Evolutionary conservation across 202 grass and related monocot genomes (phyloP), one percentile per base, ranked within the genome.

Genomic region (Sporobolus alterniflorus): DNA sequence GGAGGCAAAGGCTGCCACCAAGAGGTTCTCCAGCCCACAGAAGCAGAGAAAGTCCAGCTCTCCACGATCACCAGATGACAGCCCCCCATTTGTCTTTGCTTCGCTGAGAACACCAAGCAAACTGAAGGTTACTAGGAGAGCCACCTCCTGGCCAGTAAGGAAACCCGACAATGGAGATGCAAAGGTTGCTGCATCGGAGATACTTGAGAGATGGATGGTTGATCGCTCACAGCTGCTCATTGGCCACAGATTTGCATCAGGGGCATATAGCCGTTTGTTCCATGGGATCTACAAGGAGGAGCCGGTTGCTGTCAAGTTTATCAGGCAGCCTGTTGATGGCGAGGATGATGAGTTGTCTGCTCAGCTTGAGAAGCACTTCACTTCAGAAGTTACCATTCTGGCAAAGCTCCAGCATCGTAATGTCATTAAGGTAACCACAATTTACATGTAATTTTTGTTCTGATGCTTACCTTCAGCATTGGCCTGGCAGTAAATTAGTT

Each of bases 11-110:
- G 76, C 75, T 63, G 85, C 89, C 43, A 88, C 74, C 7, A 94
- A 89, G 88, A 85, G 97, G 76, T 99, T 96, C 81, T 99, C 91
- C 29, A 96, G 91, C 18, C 97, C 97, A 10, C 97, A 92, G 26
- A 78, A 83, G 36, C 85, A 79, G 56, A 87, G 88, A 56, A 96
- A 86, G 80, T 43, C 80, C 31, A 30, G 44, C 20, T 89, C 76
- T 20, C 52, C 42, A 26, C 59, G 76, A 50, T 66, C 73, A 50
- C 63, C 40, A 0, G 70, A 89, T 39, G 78, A 60, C 21, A 89
- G 49, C 52, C 73, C 86, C 42, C 87, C 66, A 9, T 69, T 77
- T 1, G 71, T 76, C 17, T 91, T 87, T 28, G 70, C 71, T 78
- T 84, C 83, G 11, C 42, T 30, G 42, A 91, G 71, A 69, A 75